Base-by-base conservation (phyloP, 2,329 filamentous ascomycete genomes). In the Fusarium nisikadoi region DNA sequence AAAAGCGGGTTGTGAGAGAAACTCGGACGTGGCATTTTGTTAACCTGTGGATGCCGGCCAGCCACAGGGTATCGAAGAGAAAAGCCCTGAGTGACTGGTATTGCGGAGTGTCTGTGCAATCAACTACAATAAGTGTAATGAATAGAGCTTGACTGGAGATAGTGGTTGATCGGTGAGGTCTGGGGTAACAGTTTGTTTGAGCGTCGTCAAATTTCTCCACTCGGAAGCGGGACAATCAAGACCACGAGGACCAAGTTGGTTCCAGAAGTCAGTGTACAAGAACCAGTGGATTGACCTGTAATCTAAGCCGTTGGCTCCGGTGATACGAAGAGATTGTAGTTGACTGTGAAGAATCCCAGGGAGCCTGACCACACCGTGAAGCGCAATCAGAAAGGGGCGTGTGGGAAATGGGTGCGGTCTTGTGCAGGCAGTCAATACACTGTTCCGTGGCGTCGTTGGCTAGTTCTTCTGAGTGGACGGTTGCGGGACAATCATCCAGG, bases 1-100 rank as follows among this genome's bases (percentile, higher is more conserved):
- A 94, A 83, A 56, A 91, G 82, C 41, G 91, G 91, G 56, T 89
- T 86, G 63, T 85, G 83, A 29, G 84, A 84, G 79, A 87, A 84
- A 78, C 84, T 86, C 58, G 81, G 81, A 68, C 84, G 83, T 76
- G 83, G 81, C 84, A 86, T 86, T 68, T 73, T 75, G 67, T 55
- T 33, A 55, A 31, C 47, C 62, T 43, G 47, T 33, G 41, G n/a
- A 33, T 33, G 49, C n/a, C 31, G 25, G 47, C 27, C 41, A 43
- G 33, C 36, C 42, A 60, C 43, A 50, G 38, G 35, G 36, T 38
- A 50, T 39, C 10, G 33, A 31, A 39, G 55, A 29, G n/a, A 19
- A 63, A 36, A 49, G 41, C 11, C 27, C 42, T 27, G 8, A 11
- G 36, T 47, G 38, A 49, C 29, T 55, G 31, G 35, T 47, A 23